Evolutionary conservation across 2,329 filamentous ascomycete species (phyloP), one percentile per base, ranked within the genome.

Genomic region (Fusarium sp.): DNA sequence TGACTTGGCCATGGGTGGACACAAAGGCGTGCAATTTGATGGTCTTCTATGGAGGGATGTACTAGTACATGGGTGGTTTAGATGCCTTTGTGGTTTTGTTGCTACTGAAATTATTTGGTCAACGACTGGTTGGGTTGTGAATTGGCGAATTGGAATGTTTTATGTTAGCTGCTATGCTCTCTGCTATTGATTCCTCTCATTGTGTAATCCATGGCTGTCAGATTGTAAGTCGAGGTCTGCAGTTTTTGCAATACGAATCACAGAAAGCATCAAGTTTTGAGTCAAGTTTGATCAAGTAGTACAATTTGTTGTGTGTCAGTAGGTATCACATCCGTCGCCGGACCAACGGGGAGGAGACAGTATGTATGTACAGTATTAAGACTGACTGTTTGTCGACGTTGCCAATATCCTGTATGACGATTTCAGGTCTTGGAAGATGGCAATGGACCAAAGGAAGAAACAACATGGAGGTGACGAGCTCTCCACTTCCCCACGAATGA

Each of bases 41-140:
- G 44, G 59, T 73, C 54, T 40, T 58, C 35, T 59, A 56, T 26
- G 61, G 41, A 60, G 53, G 57, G 66, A 49, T 70, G 69, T 72
- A 72, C 48, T 70, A 72, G 32, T 64, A 61, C 56, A 53, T 67
- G 69, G 57, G 53, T 67, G 69, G 57, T 57, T 67, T 60, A 73
- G 61, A 72, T 72, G 69, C 53, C 62, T 73, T 64, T 53, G 54
- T 56, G 60, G 42, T 60, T 67, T 67, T 64, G 23, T 60, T 63
- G 57, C 38, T 63, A 42, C 60, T 45, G 69, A 42, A 50, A 54
- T 44, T 45, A 50, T 60, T 67, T 60, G 48, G 42, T 65, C 40
- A 35, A 49, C 56, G 54, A 42, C 41, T 46, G 54, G 45, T 58
- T 55, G 42, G 50, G 56, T 71, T 61, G 58, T 60, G 52, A 60